Percentiles rank a stretch among this genome's conserved stretches.
These are phyloP conservation scores for Solidago caesia DNA, from an alignment of 129 eudicot genomes.

Conservation along the genomic window DNA sequence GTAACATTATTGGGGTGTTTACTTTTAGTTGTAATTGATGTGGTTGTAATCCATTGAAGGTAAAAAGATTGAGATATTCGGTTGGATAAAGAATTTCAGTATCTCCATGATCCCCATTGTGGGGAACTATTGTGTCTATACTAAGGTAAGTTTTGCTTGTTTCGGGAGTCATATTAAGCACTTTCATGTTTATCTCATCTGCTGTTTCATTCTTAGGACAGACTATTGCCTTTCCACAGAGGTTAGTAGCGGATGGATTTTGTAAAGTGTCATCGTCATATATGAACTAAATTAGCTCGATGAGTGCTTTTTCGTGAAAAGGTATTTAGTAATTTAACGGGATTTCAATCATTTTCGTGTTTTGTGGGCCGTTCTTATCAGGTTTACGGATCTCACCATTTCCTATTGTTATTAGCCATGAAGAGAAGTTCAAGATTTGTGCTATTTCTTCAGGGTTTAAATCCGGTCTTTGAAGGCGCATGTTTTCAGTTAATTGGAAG, in stretches of 20 bases:
- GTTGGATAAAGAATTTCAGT: not conserved
- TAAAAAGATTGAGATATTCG: not conserved
- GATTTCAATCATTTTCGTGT: not conserved
- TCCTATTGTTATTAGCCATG: conserved; percentile 1
- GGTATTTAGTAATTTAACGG: not conserved
- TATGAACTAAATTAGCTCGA: not conserved
- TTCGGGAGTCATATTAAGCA: not conserved
- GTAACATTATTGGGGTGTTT: not conserved
- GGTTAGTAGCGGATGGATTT: not conserved
- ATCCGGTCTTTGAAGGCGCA: not conserved
- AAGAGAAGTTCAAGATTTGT: not conserved
- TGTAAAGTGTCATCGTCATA: not conserved
- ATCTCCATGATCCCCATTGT: not conserved
- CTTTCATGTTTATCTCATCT: not conserved
- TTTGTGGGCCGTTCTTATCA: no score
- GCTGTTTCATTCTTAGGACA: not conserved
- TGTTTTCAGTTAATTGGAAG: not conserved
- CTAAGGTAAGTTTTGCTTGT: not conserved
- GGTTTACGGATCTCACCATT: not conserved
- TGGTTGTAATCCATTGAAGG: not conserved
- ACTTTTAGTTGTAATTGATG: not conserved
- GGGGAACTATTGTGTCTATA: not conserved
- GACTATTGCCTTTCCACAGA: not conserved
- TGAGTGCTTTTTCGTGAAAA: not conserved
- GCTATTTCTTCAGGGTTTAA: not conserved